phyloP scores from a whole-genome alignment of 768 basidiomycete genomes.

The Cytidiella melzeri region DNA sequence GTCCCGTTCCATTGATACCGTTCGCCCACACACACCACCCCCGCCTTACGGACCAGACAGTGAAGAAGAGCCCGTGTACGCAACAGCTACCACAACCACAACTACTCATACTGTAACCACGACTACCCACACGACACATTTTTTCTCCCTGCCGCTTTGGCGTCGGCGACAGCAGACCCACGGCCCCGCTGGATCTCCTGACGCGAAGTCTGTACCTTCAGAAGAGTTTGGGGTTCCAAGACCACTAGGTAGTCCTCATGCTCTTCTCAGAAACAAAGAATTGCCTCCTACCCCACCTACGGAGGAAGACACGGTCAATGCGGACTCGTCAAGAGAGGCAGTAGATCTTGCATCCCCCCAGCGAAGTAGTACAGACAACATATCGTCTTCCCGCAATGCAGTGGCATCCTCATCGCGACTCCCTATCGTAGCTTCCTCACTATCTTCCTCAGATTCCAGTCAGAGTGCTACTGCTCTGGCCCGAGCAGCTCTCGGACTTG shows the following conservation, averaged over 20 bases:
- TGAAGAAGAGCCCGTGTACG: conserved; percentile 26
- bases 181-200: neutral
- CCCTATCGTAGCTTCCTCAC: neutral
- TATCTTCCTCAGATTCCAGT: conserved; percentile 7
- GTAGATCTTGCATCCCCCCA: neutral
- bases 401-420: neutral
- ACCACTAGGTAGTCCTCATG: conserved; percentile 3
- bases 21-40: conserved; percentile 24
- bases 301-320: conserved; percentile 9
- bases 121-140: conserved; percentile 50
- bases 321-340: too few relatives aligned
- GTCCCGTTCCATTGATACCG: conserved; percentile 12
- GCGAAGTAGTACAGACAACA: neutral
- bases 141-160: conserved; percentile 66
- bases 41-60: conserved; percentile 30
- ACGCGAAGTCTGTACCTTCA: conserved; percentile 20
- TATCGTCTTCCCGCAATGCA: neutral
- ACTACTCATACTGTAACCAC: conserved; percentile 44
- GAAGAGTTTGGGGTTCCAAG: conserved; percentile 17
- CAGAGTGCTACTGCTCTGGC: conserved; percentile 38
- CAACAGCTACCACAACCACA: conserved; percentile 38
- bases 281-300: conserved; percentile 28
- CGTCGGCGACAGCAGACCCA: conserved; percentile 39
- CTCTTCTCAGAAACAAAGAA: conserved; percentile 22
- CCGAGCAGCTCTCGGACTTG: conserved; percentile 53